These are phyloP conservation scores for Candida glaebosa DNA, from an alignment of 805 yeast species.

Conservation along the genomic window DNA sequence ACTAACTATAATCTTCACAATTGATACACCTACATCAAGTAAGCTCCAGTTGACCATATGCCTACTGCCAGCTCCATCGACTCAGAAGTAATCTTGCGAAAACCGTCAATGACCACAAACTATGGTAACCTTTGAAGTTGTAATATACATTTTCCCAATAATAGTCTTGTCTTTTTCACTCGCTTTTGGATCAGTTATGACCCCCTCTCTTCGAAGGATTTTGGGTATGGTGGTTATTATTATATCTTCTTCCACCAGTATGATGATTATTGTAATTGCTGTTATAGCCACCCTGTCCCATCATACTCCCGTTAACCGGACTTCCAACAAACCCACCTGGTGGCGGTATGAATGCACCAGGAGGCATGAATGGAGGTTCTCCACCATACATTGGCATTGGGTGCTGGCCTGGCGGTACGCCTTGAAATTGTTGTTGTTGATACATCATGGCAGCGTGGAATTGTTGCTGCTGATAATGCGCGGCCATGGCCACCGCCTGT, in stretches of 20 bases:
- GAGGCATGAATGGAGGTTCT: conserved; percentile 30
- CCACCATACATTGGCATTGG: conserved; percentile 32
- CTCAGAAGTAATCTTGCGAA: neutral
- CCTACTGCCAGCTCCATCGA: neutral
- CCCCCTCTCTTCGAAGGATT: conserved; percentile 13
- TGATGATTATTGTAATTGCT: conserved; percentile 6
- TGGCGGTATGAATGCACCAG: conserved; percentile 34
- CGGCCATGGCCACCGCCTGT: conserved; percentile 27
- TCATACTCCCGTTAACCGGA: conserved; percentile 26
- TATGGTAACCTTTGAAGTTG: neutral
- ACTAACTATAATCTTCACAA: neutral
- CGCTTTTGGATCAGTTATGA: conserved; percentile 4
- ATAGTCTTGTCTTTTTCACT: neutral
- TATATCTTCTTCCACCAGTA: conserved; percentile 10
- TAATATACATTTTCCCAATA: neutral
- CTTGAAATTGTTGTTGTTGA: conserved; percentile 31
- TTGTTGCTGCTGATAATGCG: conserved; percentile 36
- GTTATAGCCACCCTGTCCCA: conserved; percentile 14
- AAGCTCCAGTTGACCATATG: neutral
- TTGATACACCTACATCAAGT: neutral
- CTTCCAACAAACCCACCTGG: conserved; percentile 25
- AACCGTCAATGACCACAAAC: neutral
- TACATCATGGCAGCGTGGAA: conserved; percentile 37
- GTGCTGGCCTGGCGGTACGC: conserved; percentile 32
- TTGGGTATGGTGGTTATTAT: conserved; percentile 14